A percentile compares a stretch with the other conserved stretches of the same genome.
Evolutionary conservation across 345 rosid genomes (phyloP).

Genomic region (Pseudoturritis turrita): DNA sequence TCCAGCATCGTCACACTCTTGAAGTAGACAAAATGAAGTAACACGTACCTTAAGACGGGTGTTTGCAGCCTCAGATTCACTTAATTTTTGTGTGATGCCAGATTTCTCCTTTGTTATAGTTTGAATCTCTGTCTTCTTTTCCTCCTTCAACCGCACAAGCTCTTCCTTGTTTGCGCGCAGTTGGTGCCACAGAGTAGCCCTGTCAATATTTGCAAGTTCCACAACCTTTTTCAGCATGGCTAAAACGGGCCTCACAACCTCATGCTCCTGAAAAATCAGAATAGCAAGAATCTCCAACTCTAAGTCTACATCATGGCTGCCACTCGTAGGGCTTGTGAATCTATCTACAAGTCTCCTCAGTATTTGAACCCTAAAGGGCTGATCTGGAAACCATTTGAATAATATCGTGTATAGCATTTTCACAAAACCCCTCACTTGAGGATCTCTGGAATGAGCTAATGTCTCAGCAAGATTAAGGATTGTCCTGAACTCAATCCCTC

Average conservation of each 20-base stretch:
- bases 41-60: slow-evolving; percentile 70
- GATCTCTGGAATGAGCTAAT: slow-evolving; percentile 69
- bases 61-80: slow-evolving; percentile 71
- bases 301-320: slow-evolving; percentile 57
- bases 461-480: slow-evolving; percentile 94
- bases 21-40: slow-evolving; percentile 16
- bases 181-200: slow-evolving; percentile 94
- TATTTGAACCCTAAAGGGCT: slow-evolving; percentile 69
- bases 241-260: slow-evolving; percentile 61
- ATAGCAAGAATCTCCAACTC: slow-evolving; percentile 78
- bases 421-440: slow-evolving; percentile 71
- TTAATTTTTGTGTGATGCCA: slow-evolving; percentile 56
- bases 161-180: slow-evolving; percentile 77
- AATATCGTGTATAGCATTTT: slow-evolving; percentile 76
- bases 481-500: slow-evolving; percentile 64
- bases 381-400: slow-evolving; percentile 81
- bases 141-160: slow-evolving; percentile 63
- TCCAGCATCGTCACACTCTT: background rate
- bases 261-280: slow-evolving; percentile 83
- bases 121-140: slow-evolving; percentile 62
- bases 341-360: slow-evolving; percentile 88
- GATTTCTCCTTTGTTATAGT: slow-evolving; percentile 64
- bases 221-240: slow-evolving; percentile 86
- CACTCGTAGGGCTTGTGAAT: slow-evolving; percentile 63
- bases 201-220: slow-evolving; percentile 87